Evolutionary conservation across 331 rosid species (phyloP), one percentile per base, ranked within the genome.

Genomic region (Rhamnella rubrinervis): DNA sequence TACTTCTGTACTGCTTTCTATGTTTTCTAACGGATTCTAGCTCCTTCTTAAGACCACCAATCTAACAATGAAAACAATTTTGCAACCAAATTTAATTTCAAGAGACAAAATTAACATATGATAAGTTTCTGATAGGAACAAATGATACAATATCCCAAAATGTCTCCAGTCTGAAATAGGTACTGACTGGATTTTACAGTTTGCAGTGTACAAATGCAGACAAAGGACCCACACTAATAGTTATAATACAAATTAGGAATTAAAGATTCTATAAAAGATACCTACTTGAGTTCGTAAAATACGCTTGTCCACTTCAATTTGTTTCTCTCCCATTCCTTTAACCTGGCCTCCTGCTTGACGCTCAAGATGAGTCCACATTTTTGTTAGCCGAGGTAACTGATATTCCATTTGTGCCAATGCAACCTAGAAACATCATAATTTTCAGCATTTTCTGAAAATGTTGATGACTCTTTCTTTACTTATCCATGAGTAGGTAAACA

Each of bases 291-390:
- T 77, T 35, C 98, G 92, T 79, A 91, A 73, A 80, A 95, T 95
- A 78, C 97, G 98, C 60, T 95, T 91, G 78, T 95, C 98, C 77
- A 87, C 97, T 84, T 95, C 98, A 83, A 89, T 95, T 74, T 95
- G 96, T 66, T 95, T 95, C 85, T 95, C 98, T 75, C 98, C 98
- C 98, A 91, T 95, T 35, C 98, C 96, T 87, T 95, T 95, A 81
- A 91, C 98, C 84, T 85, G 65, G 40, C 97, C 98, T 80, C 98
- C 98, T 19, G 97, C 76, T 77, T 95, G 97, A 70, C 95, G 97
- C 83, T 95, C 98, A 81, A 95, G 97, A 80, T 89, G 98, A 75
- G 87, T 84, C 98, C 98, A 95, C 98, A 91, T 85, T 85, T 91
- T 95, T 67, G 97, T 95, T 70, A 86, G 77, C 70, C 98, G 91